These are phyloP conservation scores for Telopea speciosissima DNA, from an alignment of 177 flowering plant species.

Conservation along the genomic window DNA sequence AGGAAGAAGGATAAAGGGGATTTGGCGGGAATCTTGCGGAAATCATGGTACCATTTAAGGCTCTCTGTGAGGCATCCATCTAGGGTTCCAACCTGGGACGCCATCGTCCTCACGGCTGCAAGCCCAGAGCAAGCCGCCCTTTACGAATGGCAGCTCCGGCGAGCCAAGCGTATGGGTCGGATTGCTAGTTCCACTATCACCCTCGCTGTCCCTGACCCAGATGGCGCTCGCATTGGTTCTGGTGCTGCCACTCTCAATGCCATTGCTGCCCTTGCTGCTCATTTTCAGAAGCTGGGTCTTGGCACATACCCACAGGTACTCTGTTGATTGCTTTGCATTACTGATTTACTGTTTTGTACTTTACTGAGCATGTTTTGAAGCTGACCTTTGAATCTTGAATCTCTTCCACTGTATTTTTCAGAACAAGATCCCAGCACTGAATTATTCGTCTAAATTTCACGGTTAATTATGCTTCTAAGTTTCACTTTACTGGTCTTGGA, in stretches of 20 bases:
- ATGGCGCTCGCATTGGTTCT: constrained; percentile 90
- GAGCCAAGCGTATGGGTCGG: constrained; percentile 87
- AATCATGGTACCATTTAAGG: constrained; percentile 82
- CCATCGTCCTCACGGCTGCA: constrained; percentile 89
- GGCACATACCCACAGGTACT: constrained; percentile 18
- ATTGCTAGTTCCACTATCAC: constrained; percentile 73
- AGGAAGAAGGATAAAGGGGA: constrained; percentile 30
- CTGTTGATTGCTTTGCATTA: neutral
- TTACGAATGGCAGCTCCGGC: constrained; percentile 84
- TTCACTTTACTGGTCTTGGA: neutral
- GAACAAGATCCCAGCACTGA: neutral
- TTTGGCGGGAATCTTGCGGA: constrained; percentile 41
- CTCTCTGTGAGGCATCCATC: constrained; percentile 77
- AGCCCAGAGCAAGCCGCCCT: constrained; percentile 95
- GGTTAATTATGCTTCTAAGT: neutral
- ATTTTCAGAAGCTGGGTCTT: constrained; percentile 10
- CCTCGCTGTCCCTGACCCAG: constrained; percentile 88
- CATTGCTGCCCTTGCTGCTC: constrained; percentile 26
- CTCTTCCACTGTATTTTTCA: neutral
- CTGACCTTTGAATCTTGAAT: neutral
- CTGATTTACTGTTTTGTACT: neutral
- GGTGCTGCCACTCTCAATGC: constrained; percentile 96
- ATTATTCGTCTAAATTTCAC: neutral
- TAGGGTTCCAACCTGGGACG: constrained; percentile 97
- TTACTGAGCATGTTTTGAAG: neutral